These are phyloP conservation scores for Kazachstania kunashirensis DNA, from an alignment of 805 yeast genomes.

Conservation along the genomic window DNA sequence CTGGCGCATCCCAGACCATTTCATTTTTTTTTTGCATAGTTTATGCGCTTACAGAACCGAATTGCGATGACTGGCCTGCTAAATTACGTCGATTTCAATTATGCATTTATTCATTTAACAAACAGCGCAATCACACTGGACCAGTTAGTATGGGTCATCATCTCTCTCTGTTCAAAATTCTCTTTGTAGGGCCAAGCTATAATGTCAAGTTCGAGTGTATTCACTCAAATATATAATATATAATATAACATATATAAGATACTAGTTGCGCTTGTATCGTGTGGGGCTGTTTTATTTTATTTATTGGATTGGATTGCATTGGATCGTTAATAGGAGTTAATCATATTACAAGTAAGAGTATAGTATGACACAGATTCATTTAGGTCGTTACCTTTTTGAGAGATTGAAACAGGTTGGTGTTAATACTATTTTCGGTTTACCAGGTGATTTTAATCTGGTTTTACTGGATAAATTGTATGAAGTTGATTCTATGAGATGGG, in stretches of 20 bases:
- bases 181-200: background rate
- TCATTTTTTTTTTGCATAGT: background rate
- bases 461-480: constrained; percentile 62
- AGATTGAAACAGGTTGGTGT: constrained; percentile 63
- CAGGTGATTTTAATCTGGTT: constrained; percentile 71
- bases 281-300: background rate
- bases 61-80: no score
- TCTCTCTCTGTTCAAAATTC: background rate
- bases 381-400: constrained; percentile 71
- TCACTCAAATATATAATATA: background rate
- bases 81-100: no score
- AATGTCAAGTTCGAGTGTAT: background rate
- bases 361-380: constrained; percentile 37
- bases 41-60: background rate
- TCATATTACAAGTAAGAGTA: background rate
- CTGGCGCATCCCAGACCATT: background rate
- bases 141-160: background rate
- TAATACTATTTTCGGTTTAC: constrained; percentile 65
- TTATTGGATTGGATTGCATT: background rate
- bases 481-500: constrained; percentile 71
- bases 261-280: background rate
- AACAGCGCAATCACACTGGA: no score
- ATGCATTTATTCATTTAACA: background rate
- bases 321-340: background rate
- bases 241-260: background rate